Evolutionary conservation across 2,329 filamentous ascomycete species (phyloP), one percentile per base, ranked within the genome.

Genomic region (Plectosphaerella plurivora): DNA sequence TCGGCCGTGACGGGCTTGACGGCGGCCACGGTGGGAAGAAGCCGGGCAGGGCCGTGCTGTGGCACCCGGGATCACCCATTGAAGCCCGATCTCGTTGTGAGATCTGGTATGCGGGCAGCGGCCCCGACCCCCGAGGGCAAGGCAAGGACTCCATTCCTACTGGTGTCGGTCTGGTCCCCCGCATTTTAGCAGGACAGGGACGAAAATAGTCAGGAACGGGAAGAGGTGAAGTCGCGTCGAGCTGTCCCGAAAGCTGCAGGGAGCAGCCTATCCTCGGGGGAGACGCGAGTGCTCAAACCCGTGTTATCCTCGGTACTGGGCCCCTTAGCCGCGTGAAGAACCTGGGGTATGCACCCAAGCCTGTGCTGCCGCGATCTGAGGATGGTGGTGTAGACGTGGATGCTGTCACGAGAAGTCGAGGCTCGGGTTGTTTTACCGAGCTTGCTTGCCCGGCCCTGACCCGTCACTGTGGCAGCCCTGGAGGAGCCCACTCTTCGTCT

Each of bases 121-220:
- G 20, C 12, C 37, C 47, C 35, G 47, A 49, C 28, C 28, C 28
- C 28, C 28, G 28, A 33, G 28, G 28, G 47, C 46, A 48, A 36
- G 35, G 22, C 35, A 20, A 20, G 33, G 37, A 49, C 35, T 10
- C 35, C 47, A 49, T 24, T 24, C 22, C 18, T 20, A 20, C 36
- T 22, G 47, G 20, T 20, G 35, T 25, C 20, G 22, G 18, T 20
- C 33, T 35, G 18, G 22, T 16, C 36, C 47, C 47, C 47, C 47
- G 47, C 47, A 49, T 49, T 49, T 49, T 39, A 49, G 47, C 36
- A 49, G 47, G 35, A 20, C 47, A 25, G 52, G 42, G 46, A 58
- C 60, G 59, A 62, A 59, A 62, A 62, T 55, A 55, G 55, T 55
- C 59, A 59, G 60, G 56, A 51, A 60, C 57, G 53, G 51, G 47